Percentiles rank a stretch among this genome's conserved stretches.
These are phyloP conservation scores for Dryadomyces quercivorus DNA, from an alignment of 2,329 filamentous ascomycete species.

Conservation along the genomic window DNA sequence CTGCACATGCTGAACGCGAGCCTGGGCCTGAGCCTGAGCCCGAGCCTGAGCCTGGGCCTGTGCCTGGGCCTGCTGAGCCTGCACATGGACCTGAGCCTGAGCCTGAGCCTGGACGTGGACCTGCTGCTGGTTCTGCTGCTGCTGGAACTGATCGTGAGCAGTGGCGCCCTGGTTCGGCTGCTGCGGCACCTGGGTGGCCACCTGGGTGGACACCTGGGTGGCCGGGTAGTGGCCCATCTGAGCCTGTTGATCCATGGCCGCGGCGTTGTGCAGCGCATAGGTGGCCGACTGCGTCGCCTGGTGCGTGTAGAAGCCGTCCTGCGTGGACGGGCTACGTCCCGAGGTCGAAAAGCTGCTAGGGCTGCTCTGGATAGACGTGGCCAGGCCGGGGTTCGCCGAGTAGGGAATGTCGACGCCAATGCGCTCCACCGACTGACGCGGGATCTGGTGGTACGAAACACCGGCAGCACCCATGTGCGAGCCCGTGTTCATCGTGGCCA, in stretches of 20 bases:
- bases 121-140: conserved; percentile 22
- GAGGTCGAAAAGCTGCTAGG: conserved; percentile 46
- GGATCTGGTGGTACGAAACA: conserved; percentile 34
- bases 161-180: conserved; percentile 7
- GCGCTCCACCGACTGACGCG: conserved; percentile 34
- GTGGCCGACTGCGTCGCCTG: conserved; percentile 34
- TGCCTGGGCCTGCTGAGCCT: conserved; percentile 14
- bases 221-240: conserved; percentile 26
- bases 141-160: conserved; percentile 3
- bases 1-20: no score
- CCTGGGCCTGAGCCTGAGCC: conserved; percentile 14
- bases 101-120: no score
- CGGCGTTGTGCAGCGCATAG: conserved; percentile 34
- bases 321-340: conserved; percentile 38
- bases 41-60: no score
- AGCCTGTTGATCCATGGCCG: conserved; percentile 32
- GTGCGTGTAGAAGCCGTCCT: conserved; percentile 46
- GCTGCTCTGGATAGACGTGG: conserved; percentile 41
- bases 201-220: no score
- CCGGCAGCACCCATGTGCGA: conserved; percentile 23
- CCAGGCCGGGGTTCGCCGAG: conserved; percentile 31
- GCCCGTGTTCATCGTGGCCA: conserved; percentile 46
- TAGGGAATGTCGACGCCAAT: conserved; percentile 38
- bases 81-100: conserved; percentile 16
- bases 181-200: conserved; percentile 19